Evolutionary conservation across 2,329 filamentous ascomycete species (phyloP), one percentile per base, ranked within the genome.

Genomic region (Dactylonectria estremocensis): DNA sequence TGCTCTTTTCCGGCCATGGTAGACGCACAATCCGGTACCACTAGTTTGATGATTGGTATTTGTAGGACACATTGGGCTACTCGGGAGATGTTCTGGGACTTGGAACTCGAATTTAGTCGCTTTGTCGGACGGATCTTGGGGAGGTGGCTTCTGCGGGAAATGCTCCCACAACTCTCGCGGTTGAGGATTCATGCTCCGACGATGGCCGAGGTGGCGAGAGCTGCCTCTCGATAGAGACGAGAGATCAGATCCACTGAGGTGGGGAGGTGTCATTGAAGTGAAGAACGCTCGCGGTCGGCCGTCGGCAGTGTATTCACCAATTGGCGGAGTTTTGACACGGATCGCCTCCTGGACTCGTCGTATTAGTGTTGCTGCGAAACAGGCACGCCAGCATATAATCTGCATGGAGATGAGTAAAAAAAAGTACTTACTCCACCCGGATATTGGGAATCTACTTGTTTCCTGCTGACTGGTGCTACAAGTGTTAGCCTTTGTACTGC

Each of bases 1-100:
- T 5, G 58, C 58, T 40, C 68, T 80, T 55, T 77, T 74, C 35
- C 84, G 78, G 2, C 85, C 85, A 56, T 87, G 85, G 69, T 86
- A 86, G 2, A 88, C 85, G 62, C 86, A 88, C 3, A 88, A 66
- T 0, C 84, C 85, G 6, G 79, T 83, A 5, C 86, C 85, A n/a
- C 82, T 80, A 14, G 81, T 82, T 59, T 74, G 73, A 61, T 86
- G 82, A 46, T 79, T 83, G 49, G 76, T 76, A 73, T 88, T 86
- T 9, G 85, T 77, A 2, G 86, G 86, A 61, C 86, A 88, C 78
- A 87, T 81, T 16, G 85, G 85, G 71, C 86, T 88, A 64, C 69
- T 84, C 35, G 85, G 84, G 8, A 86, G 76, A 68, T 88, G 86
- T 68, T 88, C 84, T 2, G 85, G 84, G 11, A 88, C 68, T 53